Evolutionary conservation across 495 filamentous ascomycete genomes (phyloP).

Genomic region (Penicillium coffeae): DNA sequence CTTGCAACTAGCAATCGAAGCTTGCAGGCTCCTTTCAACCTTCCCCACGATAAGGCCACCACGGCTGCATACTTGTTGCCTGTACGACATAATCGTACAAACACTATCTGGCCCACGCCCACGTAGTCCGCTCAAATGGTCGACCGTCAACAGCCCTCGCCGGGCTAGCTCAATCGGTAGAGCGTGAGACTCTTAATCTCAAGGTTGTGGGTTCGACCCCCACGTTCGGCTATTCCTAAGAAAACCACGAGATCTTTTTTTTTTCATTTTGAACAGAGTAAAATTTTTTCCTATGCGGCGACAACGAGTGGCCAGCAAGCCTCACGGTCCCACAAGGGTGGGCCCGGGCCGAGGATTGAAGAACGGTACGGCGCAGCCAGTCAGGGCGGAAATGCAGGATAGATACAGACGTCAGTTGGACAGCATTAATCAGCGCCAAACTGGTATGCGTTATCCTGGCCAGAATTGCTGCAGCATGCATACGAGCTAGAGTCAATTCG

Average conservation of each 20-base stretch:
- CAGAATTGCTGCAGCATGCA: too few species aligned
- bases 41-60: neutral
- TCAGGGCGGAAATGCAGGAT: neutral
- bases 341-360: neutral
- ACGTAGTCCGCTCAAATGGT: neutral
- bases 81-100: too few species aligned
- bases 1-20: neutral
- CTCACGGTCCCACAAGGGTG: neutral
- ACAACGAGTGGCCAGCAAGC: neutral
- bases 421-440: too few species aligned
- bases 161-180: slow-evolving; percentile 58
- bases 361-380: neutral
- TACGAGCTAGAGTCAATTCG: too few species aligned
- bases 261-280: slow-evolving; percentile 4
- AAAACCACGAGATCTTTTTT: slow-evolving; percentile 15
- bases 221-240: slow-evolving; percentile 47
- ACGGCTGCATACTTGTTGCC: neutral
- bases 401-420: too few species aligned
- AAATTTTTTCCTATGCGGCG: slow-evolving; percentile 9
- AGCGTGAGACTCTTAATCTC: slow-evolving; percentile 61
- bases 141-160: slow-evolving; percentile 26
- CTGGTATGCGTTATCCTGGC: too few species aligned
- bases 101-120: neutral
- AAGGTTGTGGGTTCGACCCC: slow-evolving; percentile 58
- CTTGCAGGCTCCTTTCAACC: neutral